phyloP scores from a whole-genome alignment of 352 stramenopile species.

The Pythium phragmitis region DNA sequence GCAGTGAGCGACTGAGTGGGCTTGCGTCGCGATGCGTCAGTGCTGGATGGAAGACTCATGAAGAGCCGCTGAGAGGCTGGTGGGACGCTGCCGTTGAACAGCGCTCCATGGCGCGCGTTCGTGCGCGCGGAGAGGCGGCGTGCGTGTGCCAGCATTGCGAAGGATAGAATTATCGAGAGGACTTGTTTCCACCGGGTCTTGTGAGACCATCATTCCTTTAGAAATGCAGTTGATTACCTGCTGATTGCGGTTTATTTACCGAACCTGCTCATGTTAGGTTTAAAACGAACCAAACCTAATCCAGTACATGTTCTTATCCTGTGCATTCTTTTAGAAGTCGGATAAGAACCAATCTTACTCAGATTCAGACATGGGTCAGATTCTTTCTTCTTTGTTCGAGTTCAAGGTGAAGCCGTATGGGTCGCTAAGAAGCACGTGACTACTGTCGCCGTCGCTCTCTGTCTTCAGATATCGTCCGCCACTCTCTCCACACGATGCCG shows the following conservation, averaged over 20 bases:
- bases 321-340: background rate
- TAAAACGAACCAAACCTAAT: background rate
- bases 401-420: conserved; percentile 1
- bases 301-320: conserved; percentile 1
- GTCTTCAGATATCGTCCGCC: background rate
- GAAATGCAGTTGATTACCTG: background rate
- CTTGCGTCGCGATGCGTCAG: background rate
- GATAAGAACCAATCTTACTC: conserved; percentile 6
- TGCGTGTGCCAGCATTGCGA: conserved; percentile 19
- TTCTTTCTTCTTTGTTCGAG: background rate
- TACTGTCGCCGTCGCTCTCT: background rate
- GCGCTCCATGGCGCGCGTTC: background rate
- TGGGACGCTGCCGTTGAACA: background rate
- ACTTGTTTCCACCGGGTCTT: background rate
- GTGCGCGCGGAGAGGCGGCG: conserved; percentile 17
- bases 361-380: conserved; percentile 10
- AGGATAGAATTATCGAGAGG: background rate
- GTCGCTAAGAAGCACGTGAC: background rate
- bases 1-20: background rate
- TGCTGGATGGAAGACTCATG: background rate
- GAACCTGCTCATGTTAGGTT: background rate
- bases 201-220: conserved; percentile 11
- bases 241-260: conserved; percentile 1
- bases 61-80: conserved; percentile 13
- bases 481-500: background rate